Base-by-base conservation (phyloP, 2,329 filamentous ascomycete species). In the Cladobotryum mycophilum region DNA sequence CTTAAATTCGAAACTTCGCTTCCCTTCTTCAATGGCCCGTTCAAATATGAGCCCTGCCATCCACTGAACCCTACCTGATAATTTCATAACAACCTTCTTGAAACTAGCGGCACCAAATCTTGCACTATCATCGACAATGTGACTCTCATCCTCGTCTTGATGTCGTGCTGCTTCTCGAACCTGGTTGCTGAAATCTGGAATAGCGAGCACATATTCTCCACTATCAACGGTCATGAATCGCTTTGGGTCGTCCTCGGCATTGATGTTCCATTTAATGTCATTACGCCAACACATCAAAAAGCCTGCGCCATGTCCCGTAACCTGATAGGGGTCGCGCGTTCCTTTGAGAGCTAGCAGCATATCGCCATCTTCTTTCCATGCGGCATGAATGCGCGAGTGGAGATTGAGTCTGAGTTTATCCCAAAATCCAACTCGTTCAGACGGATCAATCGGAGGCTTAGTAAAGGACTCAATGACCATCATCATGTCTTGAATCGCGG, bases 401-500 rank as follows among this genome's bases (percentile, higher is more conserved):
- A 96, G 95, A 60, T 86, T 91, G 36, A 99, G 78, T 49, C 93
- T 80, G 47, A 99, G 91, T 75, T 99, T 99, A 70, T 99, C 93
- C 93, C 93, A 99, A 72, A 99, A 99, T 3, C 93, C 93, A 43
- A 95, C 89, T 50, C 87, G 80, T 57, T 99, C 95, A 0, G 93
- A 97, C 1, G 88, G 86, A 66, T 99, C 95, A 25, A 96, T 77
- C 56, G 92, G 91, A 7, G 92, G 89, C 65, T 99, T 99, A 1
- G 92, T 96, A 66, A 99, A 97, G 2, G 88, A 92, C 69, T 99
- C 93, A 54, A 99, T 88, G 22, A 91, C 91, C 80, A 97, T 96
- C 93, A 99, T 99, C 87, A 97, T 96, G 64, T 99, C 95, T 67
- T 99, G 93, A 45, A 99, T 92, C 1, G 92, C 92, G 25, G 95